Base-by-base conservation (phyloP, 2,329 filamentous ascomycete genomes). In the Alternaria sp. region DNA sequence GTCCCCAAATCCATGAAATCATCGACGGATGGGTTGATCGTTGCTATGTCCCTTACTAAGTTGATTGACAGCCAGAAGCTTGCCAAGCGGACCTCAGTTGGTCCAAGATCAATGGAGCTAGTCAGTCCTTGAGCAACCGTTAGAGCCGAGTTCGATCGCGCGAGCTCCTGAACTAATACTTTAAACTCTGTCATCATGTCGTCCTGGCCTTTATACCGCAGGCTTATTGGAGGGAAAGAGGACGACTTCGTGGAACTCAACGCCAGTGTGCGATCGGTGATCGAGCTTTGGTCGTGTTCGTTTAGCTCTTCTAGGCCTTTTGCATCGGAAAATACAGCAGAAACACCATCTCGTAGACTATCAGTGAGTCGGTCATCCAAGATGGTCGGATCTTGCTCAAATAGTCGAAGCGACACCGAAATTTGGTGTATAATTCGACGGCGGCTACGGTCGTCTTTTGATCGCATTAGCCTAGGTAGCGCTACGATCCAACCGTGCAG, bases 401-500 rank as follows among this genome's bases (percentile, higher is more conserved):
- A 81, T 8, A 94, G 77, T 30, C 86, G 84, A 54, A 92, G 89
- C 0, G 91, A 89, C 49, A 89, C 90, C 14, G 90, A 87, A n/a
- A 99, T 85, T 64, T 94, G 92, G 28, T 86, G 85, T 27, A 98
- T 85, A 2, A 90, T 88, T 57, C 86, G 85, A 63, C 88, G 85
- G 75, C 96, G 97, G 28, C 85, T 83, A n/a, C 84, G 84, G 68
- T 97, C 93, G 70, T 98, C 93, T 67, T 89, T 90, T 9, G 89
- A 87, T 75, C 94, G 92, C 88, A 97, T 94, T 14, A 92, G 80
- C 16, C 93, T 87, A 5, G 94, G 90, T 18, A 99, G 85, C 41
- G 92, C 90, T 3, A 88, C 87, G 25, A 94, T 86, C 93, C 94
- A 97, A 54, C 89, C 89, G 75, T 94, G 91, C 1, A 96, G 84